A percentile compares a stretch with the other conserved stretches of the same genome.
Conservation (phyloP, 805 yeast species). For the Zygosaccharomyces lentus region DNA sequence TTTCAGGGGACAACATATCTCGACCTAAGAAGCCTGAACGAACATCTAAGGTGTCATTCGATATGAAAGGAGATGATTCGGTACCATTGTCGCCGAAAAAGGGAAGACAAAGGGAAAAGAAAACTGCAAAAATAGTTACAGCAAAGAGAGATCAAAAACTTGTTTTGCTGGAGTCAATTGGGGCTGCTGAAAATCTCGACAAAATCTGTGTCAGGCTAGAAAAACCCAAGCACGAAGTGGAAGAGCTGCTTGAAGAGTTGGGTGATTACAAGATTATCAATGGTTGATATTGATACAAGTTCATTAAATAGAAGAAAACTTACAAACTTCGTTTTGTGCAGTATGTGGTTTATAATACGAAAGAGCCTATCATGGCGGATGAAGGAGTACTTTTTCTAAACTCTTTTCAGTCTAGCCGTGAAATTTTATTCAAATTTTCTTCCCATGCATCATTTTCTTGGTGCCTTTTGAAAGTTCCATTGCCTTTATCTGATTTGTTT, state of each 20-base stretch:
- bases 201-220: constrained; percentile 67
- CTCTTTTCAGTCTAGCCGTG: constrained; percentile 7
- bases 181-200: constrained; percentile 54
- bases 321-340: background rate
- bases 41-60: constrained; percentile 27
- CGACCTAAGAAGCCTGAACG: constrained; percentile 13
- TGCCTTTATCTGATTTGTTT: constrained; percentile 1
- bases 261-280: constrained; percentile 50
- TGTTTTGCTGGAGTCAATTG: constrained; percentile 43
- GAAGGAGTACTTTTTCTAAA: background rate
- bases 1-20: constrained; percentile 8
- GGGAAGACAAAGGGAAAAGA: constrained; percentile 3
- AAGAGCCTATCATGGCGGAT: background rate
- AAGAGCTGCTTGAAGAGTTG: constrained; percentile 41
- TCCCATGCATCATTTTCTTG: constrained; percentile 8
- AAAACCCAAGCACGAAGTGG: constrained; percentile 52
- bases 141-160: constrained; percentile 18
- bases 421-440: constrained; percentile 9
- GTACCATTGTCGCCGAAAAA: constrained; percentile 5
- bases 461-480: constrained; percentile 7
- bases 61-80: constrained; percentile 14
- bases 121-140: constrained; percentile 19
- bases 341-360: constrained; percentile 9
- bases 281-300: constrained; percentile 20
- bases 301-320: background rate